Evolutionary conservation across 768 basidiomycete genomes (phyloP).

Genomic region (Lactifluus volemus): DNA sequence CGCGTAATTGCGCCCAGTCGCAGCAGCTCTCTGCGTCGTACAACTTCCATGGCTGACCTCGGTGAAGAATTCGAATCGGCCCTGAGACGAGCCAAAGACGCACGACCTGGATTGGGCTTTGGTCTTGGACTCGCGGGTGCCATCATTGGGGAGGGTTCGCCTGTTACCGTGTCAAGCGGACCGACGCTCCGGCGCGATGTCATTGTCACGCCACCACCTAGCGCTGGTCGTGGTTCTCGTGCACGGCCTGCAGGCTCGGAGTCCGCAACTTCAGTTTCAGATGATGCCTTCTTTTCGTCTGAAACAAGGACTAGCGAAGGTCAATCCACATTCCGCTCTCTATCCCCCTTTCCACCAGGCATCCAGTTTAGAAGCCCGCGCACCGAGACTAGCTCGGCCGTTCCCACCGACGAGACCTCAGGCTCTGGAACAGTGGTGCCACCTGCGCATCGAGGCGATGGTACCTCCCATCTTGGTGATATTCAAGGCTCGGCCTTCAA

Average conservation of each 20-base stretch:
- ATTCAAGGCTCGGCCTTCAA: constrained; percentile 33
- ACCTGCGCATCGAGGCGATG: constrained; percentile 1
- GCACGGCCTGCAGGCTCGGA: constrained; percentile 24
- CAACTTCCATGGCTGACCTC: constrained; percentile 74
- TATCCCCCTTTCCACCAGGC: constrained; percentile 26
- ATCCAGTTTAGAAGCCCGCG: constrained; percentile 23
- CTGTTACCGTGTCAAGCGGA: constrained; percentile 67
- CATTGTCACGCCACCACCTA: constrained; percentile 40
- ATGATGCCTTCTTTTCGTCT: constrained; percentile 42
- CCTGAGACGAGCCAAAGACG: constrained; percentile 33
- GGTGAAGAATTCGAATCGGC: constrained; percentile 47
- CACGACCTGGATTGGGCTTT: constrained; percentile 37
- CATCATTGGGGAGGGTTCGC: constrained; percentile 42
- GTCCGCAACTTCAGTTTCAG: constrained; percentile 28
- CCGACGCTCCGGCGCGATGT: constrained; percentile 37
- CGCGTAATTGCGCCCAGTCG: constrained; percentile 65
- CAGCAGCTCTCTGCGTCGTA: constrained; percentile 48
- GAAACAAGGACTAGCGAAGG: constrained; percentile 28
- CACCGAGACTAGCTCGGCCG: constrained; percentile 27
- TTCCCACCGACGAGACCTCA: constrained; percentile 33
- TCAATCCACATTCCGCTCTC: constrained; percentile 31
- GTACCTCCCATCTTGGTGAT: not conserved
- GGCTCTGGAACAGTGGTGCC: constrained; percentile 19
- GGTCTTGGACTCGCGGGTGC: constrained; percentile 30
- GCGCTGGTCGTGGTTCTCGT: constrained; percentile 25